phyloP scores from a whole-genome alignment of 106 monocot species.

The Dendrobium huoshanense region DNA sequence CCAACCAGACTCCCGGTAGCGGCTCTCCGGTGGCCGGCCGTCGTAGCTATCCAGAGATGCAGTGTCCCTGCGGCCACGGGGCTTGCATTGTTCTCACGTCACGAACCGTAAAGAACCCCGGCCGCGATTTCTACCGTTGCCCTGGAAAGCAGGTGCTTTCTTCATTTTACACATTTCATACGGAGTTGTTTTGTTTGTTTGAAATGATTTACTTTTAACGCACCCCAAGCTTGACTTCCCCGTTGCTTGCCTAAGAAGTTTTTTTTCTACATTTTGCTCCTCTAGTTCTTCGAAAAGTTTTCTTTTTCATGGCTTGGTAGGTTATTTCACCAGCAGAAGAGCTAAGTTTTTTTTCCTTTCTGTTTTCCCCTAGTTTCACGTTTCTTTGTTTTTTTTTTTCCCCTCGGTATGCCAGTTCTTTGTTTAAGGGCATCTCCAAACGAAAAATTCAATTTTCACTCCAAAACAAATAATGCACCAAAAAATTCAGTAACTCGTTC shows the following conservation, averaged over 20 bases:
- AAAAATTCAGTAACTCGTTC: no score
- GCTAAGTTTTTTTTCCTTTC: no score
- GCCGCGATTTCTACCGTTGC: conserved; percentile 24
- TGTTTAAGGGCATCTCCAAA: no score
- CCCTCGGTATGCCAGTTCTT: no score
- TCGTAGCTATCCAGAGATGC: conserved; percentile 9
- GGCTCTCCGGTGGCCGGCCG: neutral
- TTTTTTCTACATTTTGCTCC: neutral
- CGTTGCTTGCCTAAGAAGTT: no score
- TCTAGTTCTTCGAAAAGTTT: neutral
- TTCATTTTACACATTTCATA: neutral
- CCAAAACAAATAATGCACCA: no score
- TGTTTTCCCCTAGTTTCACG: no score
- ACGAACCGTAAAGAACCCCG: conserved; percentile 18
- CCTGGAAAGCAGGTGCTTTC: conserved; percentile 10
- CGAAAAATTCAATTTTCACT: no score
- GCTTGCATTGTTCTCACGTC: conserved; percentile 17
- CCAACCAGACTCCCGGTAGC: neutral
- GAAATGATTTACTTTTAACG: no score
- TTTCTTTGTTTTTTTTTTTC: no score
- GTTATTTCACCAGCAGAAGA: neutral
- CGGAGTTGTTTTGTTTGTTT: neutral
- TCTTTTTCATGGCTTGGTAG: neutral
- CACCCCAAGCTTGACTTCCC: no score
- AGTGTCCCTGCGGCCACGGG: conserved; percentile 27